Base-by-base conservation (phyloP, 2,329 filamentous ascomycete species). In the Phialophora chinensis region DNA sequence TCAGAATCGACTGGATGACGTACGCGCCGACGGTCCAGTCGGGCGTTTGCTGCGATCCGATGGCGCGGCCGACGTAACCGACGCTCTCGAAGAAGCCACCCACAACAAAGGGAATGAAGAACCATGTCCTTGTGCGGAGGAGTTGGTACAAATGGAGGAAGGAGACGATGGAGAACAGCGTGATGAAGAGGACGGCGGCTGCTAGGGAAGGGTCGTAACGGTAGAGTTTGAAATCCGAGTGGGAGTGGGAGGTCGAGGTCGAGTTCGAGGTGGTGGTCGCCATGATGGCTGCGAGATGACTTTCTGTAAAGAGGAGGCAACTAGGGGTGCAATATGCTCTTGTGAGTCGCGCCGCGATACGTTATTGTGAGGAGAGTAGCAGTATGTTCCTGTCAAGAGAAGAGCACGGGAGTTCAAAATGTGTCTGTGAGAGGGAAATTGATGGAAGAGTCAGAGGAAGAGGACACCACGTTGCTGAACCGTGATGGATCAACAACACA, bases 51-150 rank as follows among this genome's bases (percentile, higher is more conserved):
- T 63, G 54, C 8, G 77, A 60, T 2, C 72, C 70, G 35, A 78
- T 76, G 8, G 73, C 61, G 49, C 66, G 57, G 31, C 65, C 62
- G 10, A 76, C 64, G 67, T 79, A 84, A 10, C 77, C 76, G 1
- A 73, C 69, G 23, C 77, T 71, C 71, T 84, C 81, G 79, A 69
- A 67, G 27, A 54, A 55, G 42, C 81, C 83, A 0, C 69, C 44
- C 3, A 73, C 69, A 4, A 77, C 81, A 73, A 83, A 79, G 38
- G 82, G 75, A 10, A 84, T 77, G 11, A 74, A 78, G 67, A 80
- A 80, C 20, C 68, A 69, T 63, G 80, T 79, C 23, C 73, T 74
- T 65, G 77, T 75, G 25, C 72, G 63, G 50, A 76, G 63, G 2
- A 77, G 76, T 68, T 79, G 77, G 27, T 72, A 72, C 20, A 74